These are phyloP conservation scores for Cordyceps cateniannulata DNA, from an alignment of 2,329 filamentous ascomycete genomes.

Conservation along the genomic window DNA sequence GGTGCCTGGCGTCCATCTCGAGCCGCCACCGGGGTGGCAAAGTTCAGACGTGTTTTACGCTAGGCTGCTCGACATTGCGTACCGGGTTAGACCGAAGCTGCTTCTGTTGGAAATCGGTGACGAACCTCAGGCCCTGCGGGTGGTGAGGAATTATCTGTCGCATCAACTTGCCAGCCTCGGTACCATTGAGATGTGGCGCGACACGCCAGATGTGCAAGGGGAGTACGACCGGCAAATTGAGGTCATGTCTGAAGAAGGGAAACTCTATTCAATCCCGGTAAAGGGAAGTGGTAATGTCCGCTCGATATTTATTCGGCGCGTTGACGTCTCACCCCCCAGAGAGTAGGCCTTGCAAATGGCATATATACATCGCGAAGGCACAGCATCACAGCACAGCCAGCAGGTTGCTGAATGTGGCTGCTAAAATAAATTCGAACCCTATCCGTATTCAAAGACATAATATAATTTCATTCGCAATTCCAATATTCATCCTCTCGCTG, in stretches of 20 bases:
- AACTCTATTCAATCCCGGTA: conserved; percentile 26
- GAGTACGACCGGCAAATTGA: conserved; percentile 19
- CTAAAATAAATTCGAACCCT: too few species aligned
- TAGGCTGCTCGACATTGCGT: conserved; percentile 51
- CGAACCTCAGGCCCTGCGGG: conserved; percentile 57
- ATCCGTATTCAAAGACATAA: too few species aligned
- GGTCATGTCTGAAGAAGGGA: conserved; percentile 13
- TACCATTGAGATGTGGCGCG: conserved; percentile 63
- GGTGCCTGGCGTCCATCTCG: conserved; percentile 42
- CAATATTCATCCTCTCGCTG: too few species aligned
- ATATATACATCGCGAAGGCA: too few species aligned
- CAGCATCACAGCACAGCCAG: too few species aligned
- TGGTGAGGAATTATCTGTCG: conserved; percentile 42
- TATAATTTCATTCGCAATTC: too few species aligned
- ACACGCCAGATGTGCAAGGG: conserved; percentile 47
- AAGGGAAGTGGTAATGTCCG: conserved; percentile 43
- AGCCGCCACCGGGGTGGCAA: conserved; percentile 25
- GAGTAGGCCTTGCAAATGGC: too few species aligned
- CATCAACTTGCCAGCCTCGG: conserved; percentile 24
- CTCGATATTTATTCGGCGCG: conserved; percentile 31
- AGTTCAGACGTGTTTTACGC: conserved; percentile 60
- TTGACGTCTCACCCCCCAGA: not conserved
- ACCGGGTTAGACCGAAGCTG: conserved; percentile 42
- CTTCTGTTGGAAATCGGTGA: conserved; percentile 69
- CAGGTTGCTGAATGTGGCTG: too few species aligned